These are phyloP conservation scores for Saccharomycopsis sp. DNA, from an alignment of 805 yeast genomes.

Conservation along the genomic window DNA sequence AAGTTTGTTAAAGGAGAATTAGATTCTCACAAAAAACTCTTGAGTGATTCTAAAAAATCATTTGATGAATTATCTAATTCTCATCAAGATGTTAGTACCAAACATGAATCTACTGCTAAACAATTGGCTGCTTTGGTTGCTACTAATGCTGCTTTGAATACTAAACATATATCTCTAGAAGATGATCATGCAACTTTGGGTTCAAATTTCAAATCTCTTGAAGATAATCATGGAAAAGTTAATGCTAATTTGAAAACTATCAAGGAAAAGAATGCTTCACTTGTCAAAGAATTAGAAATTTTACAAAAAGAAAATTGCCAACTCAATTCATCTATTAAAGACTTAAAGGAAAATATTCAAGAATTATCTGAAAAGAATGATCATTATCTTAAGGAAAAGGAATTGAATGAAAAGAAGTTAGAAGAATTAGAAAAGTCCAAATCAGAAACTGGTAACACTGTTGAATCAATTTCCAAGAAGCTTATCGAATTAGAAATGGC, in stretches of 20 bases:
- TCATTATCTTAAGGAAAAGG: constrained; percentile 8
- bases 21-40: not conserved
- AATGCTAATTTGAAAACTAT: constrained; percentile 1
- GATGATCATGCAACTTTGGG: too few species aligned
- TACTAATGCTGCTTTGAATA: not conserved
- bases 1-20: not conserved
- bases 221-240: not conserved
- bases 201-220: too few species aligned
- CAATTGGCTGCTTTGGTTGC: not conserved
- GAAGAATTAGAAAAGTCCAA: constrained; percentile 18
- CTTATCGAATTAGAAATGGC: constrained; percentile 14
- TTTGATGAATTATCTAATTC: not conserved
- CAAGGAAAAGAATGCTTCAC: constrained; percentile 1
- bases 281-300: constrained; percentile 7
- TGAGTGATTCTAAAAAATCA: not conserved
- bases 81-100: not conserved
- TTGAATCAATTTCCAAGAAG: constrained; percentile 12
- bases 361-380: not conserved
- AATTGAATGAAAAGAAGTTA: constrained; percentile 7
- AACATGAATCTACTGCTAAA: too few species aligned
- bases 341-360: constrained; percentile 16
- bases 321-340: not conserved
- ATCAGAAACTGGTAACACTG: constrained; percentile 15
- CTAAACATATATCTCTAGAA: too few species aligned
- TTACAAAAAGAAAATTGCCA: constrained; percentile 2